phyloP scores from a whole-genome alignment of 2,329 filamentous ascomycete species.

The Phialophora verrucosa region DNA sequence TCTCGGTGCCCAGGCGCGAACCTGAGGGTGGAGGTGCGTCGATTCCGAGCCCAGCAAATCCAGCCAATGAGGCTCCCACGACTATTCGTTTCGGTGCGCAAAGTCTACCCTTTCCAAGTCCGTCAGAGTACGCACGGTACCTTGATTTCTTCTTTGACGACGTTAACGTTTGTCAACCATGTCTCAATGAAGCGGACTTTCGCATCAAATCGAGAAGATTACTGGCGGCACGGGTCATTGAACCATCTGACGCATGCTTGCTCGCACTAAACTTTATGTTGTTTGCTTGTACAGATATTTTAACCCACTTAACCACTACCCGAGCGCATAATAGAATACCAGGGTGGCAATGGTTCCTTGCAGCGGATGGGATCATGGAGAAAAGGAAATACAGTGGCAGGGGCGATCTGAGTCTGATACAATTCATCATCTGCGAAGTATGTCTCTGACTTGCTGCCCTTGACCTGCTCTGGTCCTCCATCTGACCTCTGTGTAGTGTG shows the following conservation, averaged over 20 bases:
- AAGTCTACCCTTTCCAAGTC: not conserved
- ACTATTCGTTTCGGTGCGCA: not conserved
- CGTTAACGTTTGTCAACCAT: not conserved
- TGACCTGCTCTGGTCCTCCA: not conserved
- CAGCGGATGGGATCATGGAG: not conserved
- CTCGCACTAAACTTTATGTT: not conserved
- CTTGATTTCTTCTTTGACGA: constrained; percentile 4
- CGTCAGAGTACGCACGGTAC: not conserved
- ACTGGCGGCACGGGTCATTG: not conserved
- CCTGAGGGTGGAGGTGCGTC: not conserved
- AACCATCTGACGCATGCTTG: not conserved
- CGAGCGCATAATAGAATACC: not conserved
- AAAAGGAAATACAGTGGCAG: not conserved
- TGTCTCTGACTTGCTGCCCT: not conserved
- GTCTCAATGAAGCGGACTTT: constrained; percentile 2
- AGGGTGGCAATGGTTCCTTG: not conserved
- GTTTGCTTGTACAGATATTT: not conserved
- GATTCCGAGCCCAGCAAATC: not conserved
- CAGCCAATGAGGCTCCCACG: not conserved
- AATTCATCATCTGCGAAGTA: constrained; percentile 2
- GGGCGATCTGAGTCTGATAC: not conserved
- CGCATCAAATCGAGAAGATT: not conserved
- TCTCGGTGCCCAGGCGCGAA: not conserved
- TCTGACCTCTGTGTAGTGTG: not conserved
- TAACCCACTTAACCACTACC: not conserved